A percentile compares a stretch with the other conserved stretches of the same genome.
phyloP scores from a whole-genome alignment of 2,329 filamentous ascomycete species.

The Emmonsia crescens region DNA sequence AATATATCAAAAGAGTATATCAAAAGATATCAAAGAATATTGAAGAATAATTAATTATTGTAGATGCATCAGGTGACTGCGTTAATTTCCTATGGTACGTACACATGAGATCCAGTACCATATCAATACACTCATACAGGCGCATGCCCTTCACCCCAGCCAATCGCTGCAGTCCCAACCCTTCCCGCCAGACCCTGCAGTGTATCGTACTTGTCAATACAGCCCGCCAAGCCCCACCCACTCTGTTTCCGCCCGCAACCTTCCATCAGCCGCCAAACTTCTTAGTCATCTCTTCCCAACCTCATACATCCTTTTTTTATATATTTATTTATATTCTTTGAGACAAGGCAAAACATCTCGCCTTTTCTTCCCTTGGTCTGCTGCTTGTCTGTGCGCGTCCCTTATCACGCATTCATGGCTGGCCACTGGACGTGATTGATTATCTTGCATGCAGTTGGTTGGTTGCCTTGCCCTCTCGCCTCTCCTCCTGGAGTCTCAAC shows the following conservation, averaged over 20 bases:
- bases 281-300: not conserved
- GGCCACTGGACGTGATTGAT: slow-evolving; percentile 1
- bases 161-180: not conserved
- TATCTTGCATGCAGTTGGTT: not conserved
- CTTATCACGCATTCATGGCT: slow-evolving; percentile 1
- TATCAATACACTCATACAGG: not conserved
- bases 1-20: no score
- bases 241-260: not conserved
- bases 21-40: not conserved
- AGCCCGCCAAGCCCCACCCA: not conserved
- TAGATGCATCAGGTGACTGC: not conserved
- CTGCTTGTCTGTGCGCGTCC: not conserved
- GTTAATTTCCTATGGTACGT: not conserved
- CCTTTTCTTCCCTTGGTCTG: not conserved
- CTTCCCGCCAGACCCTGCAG: not conserved
- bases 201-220: not conserved
- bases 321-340: not conserved
- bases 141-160: not conserved
- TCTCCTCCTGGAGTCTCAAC: not conserved
- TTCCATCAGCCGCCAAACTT: not conserved
- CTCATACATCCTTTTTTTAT: not conserved
- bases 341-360: not conserved
- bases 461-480: not conserved
- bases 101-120: not conserved
- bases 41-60: no score